Percentiles rank a stretch among this genome's conserved stretches.
Conservation (phyloP, 345 rosid genomes). For the Salix purpurea region DNA sequence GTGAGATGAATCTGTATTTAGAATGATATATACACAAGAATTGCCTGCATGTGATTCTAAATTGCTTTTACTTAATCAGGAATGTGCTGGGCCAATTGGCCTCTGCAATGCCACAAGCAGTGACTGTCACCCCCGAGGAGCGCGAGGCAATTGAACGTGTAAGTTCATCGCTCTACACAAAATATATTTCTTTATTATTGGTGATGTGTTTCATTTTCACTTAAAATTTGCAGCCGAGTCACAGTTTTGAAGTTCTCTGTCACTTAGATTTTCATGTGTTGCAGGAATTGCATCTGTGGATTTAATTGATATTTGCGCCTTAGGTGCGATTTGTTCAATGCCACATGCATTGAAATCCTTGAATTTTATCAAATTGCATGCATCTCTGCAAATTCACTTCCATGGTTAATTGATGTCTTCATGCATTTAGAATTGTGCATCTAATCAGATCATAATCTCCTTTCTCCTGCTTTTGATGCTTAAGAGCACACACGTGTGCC, state of each 20-base stretch:
- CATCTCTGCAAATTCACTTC: not conserved
- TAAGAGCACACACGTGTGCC: not conserved
- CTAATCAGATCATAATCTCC: not conserved
- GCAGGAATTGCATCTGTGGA: not conserved
- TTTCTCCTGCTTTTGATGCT: not conserved
- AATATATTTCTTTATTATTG: not conserved
- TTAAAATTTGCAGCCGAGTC: not conserved
- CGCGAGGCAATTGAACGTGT: constrained; percentile 90
- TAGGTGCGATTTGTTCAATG: not conserved
- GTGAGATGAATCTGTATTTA: constrained; percentile 34
- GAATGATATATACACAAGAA: not conserved
- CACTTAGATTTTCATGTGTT: not conserved
- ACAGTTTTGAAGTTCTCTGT: not conserved
- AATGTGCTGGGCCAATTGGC: constrained; percentile 59
- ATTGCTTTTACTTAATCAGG: constrained; percentile 29
- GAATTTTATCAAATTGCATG: not conserved
- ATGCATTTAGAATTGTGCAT: not conserved
- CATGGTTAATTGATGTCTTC: not conserved
- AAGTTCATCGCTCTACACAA: not conserved
- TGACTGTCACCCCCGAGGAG: constrained; percentile 82
- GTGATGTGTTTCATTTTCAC: not conserved
- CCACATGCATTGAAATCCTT: not conserved
- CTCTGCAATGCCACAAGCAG: constrained; percentile 72
- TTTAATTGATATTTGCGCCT: not conserved
- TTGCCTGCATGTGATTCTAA: not conserved